A percentile compares a stretch with the other conserved stretches of the same genome.
phyloP scores from a whole-genome alignment of 768 basidiomycete genomes.

The Leccinum broughii region DNA sequence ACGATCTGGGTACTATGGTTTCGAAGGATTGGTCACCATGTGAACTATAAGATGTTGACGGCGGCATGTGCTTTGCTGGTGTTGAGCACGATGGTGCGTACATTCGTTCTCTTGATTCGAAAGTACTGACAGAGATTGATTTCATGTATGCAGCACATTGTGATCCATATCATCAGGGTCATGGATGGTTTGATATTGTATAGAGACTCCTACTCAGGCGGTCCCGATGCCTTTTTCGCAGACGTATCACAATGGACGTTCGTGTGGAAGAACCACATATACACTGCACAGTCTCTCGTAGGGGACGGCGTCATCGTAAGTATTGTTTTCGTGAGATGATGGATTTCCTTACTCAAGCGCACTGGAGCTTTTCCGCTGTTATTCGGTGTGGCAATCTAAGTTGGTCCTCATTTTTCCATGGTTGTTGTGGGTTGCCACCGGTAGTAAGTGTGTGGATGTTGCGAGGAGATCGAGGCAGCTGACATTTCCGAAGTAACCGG shows the following conservation, averaged over 20 bases:
- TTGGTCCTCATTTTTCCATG: constrained; percentile 29
- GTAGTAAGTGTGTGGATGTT: constrained; percentile 16
- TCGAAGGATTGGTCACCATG: not conserved
- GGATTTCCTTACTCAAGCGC: not conserved
- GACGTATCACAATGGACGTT: constrained; percentile 33
- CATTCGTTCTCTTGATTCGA: not conserved
- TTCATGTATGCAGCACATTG: constrained; percentile 23
- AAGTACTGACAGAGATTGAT: not conserved
- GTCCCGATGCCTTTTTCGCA: constrained; percentile 27
- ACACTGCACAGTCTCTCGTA: constrained; percentile 28
- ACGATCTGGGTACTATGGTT: constrained; percentile 28
- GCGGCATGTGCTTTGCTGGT: constrained; percentile 29
- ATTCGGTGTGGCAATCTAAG: constrained; percentile 35
- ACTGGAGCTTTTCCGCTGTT: constrained; percentile 30
- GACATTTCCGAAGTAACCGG: constrained; percentile 19
- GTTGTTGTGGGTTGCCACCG: constrained; percentile 31
- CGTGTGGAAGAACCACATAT: constrained; percentile 29
- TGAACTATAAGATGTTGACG: constrained; percentile 26
- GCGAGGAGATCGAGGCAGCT: not conserved
- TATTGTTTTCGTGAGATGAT: not conserved
- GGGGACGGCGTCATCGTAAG: constrained; percentile 34
- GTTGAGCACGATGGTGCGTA: constrained; percentile 32
- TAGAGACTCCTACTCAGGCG: constrained; percentile 19
- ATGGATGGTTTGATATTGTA: constrained; percentile 28
- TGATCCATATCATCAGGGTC: constrained; percentile 26